Percentiles rank a stretch among this genome's conserved stretches.
Evolutionary conservation across 2,329 filamentous ascomycete genomes (phyloP).

Genomic region (Colletotrichum graminicola): DNA sequence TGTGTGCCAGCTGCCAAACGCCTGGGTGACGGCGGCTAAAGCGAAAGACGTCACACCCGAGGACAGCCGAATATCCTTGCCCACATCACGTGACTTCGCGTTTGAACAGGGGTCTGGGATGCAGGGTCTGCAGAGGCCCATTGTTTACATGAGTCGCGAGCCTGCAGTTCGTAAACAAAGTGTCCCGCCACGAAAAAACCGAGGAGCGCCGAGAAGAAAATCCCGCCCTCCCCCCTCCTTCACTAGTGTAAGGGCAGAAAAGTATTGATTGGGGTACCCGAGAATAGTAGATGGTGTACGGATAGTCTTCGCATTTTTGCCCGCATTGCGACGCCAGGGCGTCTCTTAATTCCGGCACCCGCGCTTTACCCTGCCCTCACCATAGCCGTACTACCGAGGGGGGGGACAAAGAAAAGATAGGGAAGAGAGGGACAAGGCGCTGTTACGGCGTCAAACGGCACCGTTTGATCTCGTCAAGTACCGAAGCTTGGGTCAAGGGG

Average conservation of each 20-base stretch:
- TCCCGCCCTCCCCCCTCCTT: conserved; percentile 12
- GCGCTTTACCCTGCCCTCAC: conserved; percentile 21
- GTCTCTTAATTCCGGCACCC: conserved; percentile 11
- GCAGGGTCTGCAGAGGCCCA: conserved; percentile 34
- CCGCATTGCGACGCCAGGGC: conserved; percentile 28
- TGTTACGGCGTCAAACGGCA: conserved; percentile 26
- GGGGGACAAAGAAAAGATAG: conserved; percentile 15
- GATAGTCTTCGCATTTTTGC: conserved; percentile 15
- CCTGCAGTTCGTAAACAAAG: conserved; percentile 39
- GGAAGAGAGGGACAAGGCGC: background rate
- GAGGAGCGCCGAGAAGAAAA: background rate
- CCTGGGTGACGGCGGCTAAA: conserved; percentile 30
- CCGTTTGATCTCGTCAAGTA: conserved; percentile 11
- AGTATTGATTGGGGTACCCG: background rate
- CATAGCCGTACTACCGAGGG: conserved; percentile 18
- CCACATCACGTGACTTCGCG: conserved; percentile 38
- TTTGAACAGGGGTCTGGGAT: conserved; percentile 12
- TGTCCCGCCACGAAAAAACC: conserved; percentile 5
- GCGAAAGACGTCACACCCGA: conserved; percentile 29
- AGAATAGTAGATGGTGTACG: background rate
- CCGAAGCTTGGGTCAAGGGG: too few species aligned
- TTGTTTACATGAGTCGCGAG: conserved; percentile 42
- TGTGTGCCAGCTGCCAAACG: conserved; percentile 34
- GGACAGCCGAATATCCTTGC: background rate
- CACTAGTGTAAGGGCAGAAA: background rate